Base-by-base conservation (phyloP, 331 rosid genomes). In the Malus hybrid region DNA sequence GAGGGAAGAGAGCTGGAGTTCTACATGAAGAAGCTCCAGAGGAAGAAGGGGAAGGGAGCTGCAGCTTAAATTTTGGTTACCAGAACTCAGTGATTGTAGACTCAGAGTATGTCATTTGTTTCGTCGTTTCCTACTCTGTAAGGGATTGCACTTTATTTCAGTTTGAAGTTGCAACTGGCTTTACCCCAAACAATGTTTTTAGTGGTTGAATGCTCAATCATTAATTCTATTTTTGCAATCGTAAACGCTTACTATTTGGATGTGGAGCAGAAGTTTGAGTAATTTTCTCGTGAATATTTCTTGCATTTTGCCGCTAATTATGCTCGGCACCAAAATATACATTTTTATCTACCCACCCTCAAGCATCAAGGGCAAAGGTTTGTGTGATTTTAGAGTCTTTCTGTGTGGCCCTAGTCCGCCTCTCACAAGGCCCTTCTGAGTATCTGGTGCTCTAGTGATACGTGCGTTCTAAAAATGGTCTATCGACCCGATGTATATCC, bases 1-100 rank as follows among this genome's bases (percentile, higher is more conserved):
- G 96, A 91, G 70, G 96, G 96, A 16, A 89, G 83, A 80, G 93
- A 89, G 79, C 84, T 89, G 2, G 93, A 89, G 60, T 89, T 89
- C 81, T 89, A 89, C 86, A 80, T 81, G 88, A 89, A 86, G 91
- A 86, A 87, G 85, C n/a, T 87, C 65, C 90, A 87, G 65, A 84
- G 20, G 81, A 87, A 87, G 82, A 87, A 87, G 85, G 88, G 90
- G 79, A 84, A 82, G 87, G 86, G 85, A 4, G 86, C 79, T 19
- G 79, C 90, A 60, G 87, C 91, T 36, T 86, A 86, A 74, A 77
- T 56, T 76, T 66, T 83, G 65, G 71, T 64, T 66, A 3, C 57
- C 34, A 36, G 64, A 69, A 75, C 60, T 32, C 69, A 2, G 34
- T 29, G 22, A 22, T 57, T 61, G 6, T 55, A 70, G 75, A 59